Base-by-base conservation (phyloP, 768 basidiomycete genomes). In the Fibroporia radiculosa region DNA sequence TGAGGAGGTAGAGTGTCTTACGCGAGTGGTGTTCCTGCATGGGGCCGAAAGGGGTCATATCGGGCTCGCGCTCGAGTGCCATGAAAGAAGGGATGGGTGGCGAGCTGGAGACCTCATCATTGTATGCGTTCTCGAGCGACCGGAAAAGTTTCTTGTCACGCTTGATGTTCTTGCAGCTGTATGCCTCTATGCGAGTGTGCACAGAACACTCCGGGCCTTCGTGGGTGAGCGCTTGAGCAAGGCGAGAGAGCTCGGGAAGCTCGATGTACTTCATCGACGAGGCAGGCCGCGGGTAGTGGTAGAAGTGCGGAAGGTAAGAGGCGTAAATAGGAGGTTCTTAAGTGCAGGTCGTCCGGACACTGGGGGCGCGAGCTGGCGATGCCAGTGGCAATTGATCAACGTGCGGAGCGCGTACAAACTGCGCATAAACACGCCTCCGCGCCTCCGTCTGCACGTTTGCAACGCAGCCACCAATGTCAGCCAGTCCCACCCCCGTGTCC, bases 211-310 rank as follows among this genome's bases (percentile, higher is more conserved):
- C 88, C 38, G 84, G 78, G 10, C 91, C 88, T 52, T 90, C 84
- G 62, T 89, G 85, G 4, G 84, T 82, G 38, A 93, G 82, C 13
- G 82, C 77, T 58, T 83, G 78, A 0, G 84, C 80, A 46, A 96
- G 78, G 43, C 75, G 74, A 11, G 82, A 78, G 3, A 93, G 72
- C 34, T 82, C 78, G n/a, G 88, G 85, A 40, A 75, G 74, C 58
- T 93, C 86, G 54, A 93, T 84, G 69, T 82, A 93, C 67, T 93
- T 93, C 92, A 95, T 93, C n/a, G n/a, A n/a, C n/a, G n/a, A n/a
- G n/a, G n/a, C n/a, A n/a, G n/a, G n/a, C n/a, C n/a, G n/a, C n/a
- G n/a, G n/a, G n/a, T n/a, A n/a, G n/a, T n/a, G n/a, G n/a, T n/a
- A n/a, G n/a, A n/a, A n/a, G n/a, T n/a, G n/a, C n/a, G n/a, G n/a